Evolutionary conservation across 75 land plant species (phyloP).

Genomic region (Cupressus sempervirens): DNA sequence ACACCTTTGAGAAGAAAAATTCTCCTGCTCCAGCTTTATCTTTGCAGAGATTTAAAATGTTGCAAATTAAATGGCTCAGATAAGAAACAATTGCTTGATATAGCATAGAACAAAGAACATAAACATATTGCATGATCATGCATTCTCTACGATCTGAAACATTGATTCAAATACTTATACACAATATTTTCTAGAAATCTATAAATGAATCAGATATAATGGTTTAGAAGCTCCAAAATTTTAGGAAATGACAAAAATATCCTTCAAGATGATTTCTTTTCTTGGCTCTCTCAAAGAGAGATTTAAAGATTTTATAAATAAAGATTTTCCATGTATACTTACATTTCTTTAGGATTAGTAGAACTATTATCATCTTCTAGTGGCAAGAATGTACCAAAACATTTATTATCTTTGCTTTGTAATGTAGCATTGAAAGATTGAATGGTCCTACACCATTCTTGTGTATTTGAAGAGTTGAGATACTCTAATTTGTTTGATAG

Average conservation of each 20-base stretch:
- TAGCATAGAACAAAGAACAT: too few relatives aligned
- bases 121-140: too few relatives aligned
- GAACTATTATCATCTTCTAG: slow-evolving; percentile 46
- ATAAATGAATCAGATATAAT: too few relatives aligned
- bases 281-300: background rate
- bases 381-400: slow-evolving; percentile 89
- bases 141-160: too few relatives aligned
- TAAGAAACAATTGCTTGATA: too few relatives aligned
- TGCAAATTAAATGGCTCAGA: too few relatives aligned
- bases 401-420: slow-evolving; percentile 85
- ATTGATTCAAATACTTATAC: too few relatives aligned
- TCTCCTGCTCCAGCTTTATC: too few relatives aligned
- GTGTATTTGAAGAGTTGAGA: slow-evolving; percentile 75
- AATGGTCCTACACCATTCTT: slow-evolving; percentile 86
- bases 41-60: too few relatives aligned
- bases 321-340: slow-evolving; percentile 20
- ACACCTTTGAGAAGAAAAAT: too few relatives aligned
- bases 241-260: background rate
- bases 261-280: background rate
- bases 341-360: slow-evolving; percentile 84
- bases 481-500: too few relatives aligned
- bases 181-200: too few relatives aligned
- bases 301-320: background rate
- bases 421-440: slow-evolving; percentile 90
- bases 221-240: background rate